Conservation (phyloP, 129 eudicot genomes). For the Tagetes erecta region DNA sequence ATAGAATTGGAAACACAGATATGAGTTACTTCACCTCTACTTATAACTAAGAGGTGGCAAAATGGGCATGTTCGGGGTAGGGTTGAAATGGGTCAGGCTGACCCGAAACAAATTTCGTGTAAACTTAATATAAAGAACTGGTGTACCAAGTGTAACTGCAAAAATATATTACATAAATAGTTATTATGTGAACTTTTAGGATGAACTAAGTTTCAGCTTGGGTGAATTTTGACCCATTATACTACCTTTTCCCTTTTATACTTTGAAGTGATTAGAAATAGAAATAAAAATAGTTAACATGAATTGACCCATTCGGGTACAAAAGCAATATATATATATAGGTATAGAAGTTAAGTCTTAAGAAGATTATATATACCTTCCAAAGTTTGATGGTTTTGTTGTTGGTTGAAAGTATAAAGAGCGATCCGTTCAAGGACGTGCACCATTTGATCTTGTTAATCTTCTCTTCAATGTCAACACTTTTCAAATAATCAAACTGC, state of each 20-base stretch:
- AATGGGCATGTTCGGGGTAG: neutral
- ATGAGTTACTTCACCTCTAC: neutral
- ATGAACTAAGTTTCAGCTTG: neutral
- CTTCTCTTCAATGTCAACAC: constrained; percentile 88
- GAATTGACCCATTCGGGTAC: too few species aligned
- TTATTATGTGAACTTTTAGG: too few species aligned
- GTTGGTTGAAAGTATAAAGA: constrained; percentile 73
- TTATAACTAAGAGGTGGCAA: neutral
- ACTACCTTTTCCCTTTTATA: neutral
- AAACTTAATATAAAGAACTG: neutral
- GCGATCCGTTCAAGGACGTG: constrained; percentile 56
- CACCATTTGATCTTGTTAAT: constrained; percentile 81
- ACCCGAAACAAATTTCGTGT: neutral
- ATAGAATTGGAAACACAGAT: neutral
- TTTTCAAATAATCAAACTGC: constrained; percentile 86
- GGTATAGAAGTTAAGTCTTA: neutral
- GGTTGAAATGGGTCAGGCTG: neutral
- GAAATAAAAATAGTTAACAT: too few species aligned
- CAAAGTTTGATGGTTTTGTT: constrained; percentile 84
- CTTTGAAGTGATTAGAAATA: neutral
- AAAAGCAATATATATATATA: neutral
- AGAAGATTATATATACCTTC: constrained; percentile 69
- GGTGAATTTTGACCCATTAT: constrained; percentile 2
- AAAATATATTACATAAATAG: neutral
- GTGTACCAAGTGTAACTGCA: neutral